Base-by-base conservation (phyloP, 805 yeast species). In the Jamesozyma rosinii region DNA sequence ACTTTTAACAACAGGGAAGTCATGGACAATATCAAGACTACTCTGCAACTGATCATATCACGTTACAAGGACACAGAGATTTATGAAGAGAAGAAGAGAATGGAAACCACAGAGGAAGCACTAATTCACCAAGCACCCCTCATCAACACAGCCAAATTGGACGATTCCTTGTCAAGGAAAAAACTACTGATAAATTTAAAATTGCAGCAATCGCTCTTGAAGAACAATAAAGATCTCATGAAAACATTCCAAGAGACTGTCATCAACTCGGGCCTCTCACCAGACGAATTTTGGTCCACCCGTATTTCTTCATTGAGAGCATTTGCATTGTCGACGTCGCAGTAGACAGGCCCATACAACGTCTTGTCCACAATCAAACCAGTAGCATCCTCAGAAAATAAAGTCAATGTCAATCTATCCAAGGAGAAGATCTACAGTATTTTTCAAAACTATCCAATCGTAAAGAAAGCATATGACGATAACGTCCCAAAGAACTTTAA, bases 301-400 rank as follows among this genome's bases (percentile, higher is more conserved):
- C 68, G 97, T 49, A 68, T 88, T 10, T 85, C 86, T 53, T 70
- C 83, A 21, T 64, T 92, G 43, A 68, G 97, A 42, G 87, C 96
- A 0, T 86, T 76, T 65, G 96, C 97, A 0, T 73, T 92, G 49
- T 76, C 90, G 8, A 75, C 77, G 15, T 76, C 87, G 18, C 98
- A 92, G 58, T 83, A 84, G 50, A 71, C 82, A 40, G 98, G 98
- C 0, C 92, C 95, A 0, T 92, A 89, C 60, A 92, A 92, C 57
- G 97, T 92, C 0, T 67, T 92, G 42, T 83, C 95, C 36, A 87
- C 97, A 0, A 90, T 92, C 49, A 86, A 84, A 56, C 96, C 97
- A 0, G 90, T 87, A 6, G 95, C 96, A 0, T 80, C 94, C 0
- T 76, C 86, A 43, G 97, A 90, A 57, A 90, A 90, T 63, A 86